Base-by-base conservation (phyloP, 345 rosid genomes). In the Gossypium mustelinum region DNA sequence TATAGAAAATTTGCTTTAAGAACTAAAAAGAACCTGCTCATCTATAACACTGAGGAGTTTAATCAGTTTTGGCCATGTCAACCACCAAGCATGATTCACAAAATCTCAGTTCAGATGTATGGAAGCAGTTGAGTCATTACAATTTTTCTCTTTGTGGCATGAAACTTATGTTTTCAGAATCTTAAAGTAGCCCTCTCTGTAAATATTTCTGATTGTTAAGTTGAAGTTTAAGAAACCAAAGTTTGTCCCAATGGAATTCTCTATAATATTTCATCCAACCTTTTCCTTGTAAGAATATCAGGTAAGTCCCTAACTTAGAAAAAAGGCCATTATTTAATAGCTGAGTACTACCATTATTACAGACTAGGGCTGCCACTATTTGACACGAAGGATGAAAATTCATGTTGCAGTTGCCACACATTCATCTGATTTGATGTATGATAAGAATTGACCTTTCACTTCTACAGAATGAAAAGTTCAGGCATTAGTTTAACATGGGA, bases 61-160 rank as follows among this genome's bases (percentile, higher is more conserved):
- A 24, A 68, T 68, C 72, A 48, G 56, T 24, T 48, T 48, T 68
- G 57, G 22, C n/a, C 44, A 27, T 69, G 73, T 51, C 41, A 59
- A 58, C 5, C 39, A 58, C 34, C 34, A 58, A 24, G 16, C 63
- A 11, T 14, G 34, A 11, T 57, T 57, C 29, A 9, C 63, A 24
- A 58, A 58, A 58, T 58, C 34, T 58, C 29, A 58, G 17, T 47
- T 47, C 51, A 47, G 51, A 47, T 47, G 51, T 11, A 47, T 10
- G 51, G 51, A 2, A 47, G 51, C 51, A 47, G 14, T 58, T 24
- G 25, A 22, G 63, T 22, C 72, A 68, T 14, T 25, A 51, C 43
- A 50, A 14, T 27, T 39, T 67, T 48, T 50, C 72, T 47, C 7
- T 14, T 24, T 68, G 58, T 48, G 43, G 9, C 13, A 4, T 14